These are phyloP conservation scores for Apiospora koreana DNA, from an alignment of 2,329 filamentous ascomycete species.

Conservation along the genomic window DNA sequence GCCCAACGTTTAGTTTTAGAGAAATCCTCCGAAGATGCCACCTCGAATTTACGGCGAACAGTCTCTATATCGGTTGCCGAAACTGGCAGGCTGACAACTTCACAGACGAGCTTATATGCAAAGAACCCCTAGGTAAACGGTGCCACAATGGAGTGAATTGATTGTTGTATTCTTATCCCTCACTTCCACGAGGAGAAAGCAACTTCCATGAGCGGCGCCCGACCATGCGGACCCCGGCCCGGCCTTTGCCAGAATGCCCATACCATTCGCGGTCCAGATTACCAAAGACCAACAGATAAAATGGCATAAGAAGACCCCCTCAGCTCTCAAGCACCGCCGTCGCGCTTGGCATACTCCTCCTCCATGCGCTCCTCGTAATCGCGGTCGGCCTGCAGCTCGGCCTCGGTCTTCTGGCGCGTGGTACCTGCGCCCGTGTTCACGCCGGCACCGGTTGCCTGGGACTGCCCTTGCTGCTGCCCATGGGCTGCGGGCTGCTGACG, in stretches of 20 bases:
- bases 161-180: too few species aligned
- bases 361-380: constrained; percentile 55
- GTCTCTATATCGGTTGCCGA: background rate
- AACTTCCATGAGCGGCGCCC: too few species aligned
- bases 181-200: too few species aligned
- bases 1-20: background rate
- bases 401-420: constrained; percentile 49
- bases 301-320: background rate
- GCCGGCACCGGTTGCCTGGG: constrained; percentile 41
- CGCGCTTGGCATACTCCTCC: constrained; percentile 57
- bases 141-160: background rate
- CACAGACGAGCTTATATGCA: background rate
- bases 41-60: too few species aligned
- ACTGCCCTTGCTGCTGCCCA: background rate
- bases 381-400: constrained; percentile 50
- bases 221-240: background rate
- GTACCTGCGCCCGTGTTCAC: constrained; percentile 50
- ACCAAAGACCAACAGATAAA: background rate
- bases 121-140: background rate
- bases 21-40: too few species aligned
- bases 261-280: background rate
- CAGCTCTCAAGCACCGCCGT: constrained; percentile 45
- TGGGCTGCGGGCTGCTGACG: background rate
- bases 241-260: background rate
- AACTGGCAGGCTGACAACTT: background rate